Evolutionary conservation across 371 early-diverging fungal genomes (phyloP).

Genomic region (Haplosporangium sp.): DNA sequence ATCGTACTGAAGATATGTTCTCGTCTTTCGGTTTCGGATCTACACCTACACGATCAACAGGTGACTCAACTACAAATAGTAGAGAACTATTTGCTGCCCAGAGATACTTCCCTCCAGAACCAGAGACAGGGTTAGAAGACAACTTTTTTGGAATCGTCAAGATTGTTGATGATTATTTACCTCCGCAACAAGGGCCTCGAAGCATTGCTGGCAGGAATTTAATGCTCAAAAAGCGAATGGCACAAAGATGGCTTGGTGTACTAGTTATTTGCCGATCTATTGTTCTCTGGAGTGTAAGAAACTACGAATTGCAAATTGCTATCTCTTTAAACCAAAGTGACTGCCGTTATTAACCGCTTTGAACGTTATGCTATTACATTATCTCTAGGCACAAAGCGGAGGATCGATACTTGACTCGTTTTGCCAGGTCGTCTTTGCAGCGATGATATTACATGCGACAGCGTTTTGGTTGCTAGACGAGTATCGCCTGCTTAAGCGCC

Average conservation of each 20-base stretch:
- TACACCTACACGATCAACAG: neutral
- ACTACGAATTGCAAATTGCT: too few species aligned
- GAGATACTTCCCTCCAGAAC: conserved; percentile 45
- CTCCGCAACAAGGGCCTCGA: conserved; percentile 22
- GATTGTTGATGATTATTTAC: conserved; percentile 53
- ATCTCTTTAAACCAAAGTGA: neutral
- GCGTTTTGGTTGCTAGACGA: conserved; percentile 47
- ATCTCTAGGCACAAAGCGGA: neutral
- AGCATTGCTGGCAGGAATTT: conserved; percentile 41
- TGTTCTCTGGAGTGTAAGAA: conserved; percentile 17
- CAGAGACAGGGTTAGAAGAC: conserved; percentile 50
- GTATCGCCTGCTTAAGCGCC: conserved; percentile 17
- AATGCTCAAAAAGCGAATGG: conserved; percentile 49
- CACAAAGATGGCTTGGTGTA: conserved; percentile 28
- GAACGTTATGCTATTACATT: neutral
- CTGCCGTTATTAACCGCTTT: too few species aligned
- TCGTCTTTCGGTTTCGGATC: conserved; percentile 9
- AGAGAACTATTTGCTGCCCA: conserved; percentile 42
- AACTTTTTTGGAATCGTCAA: conserved; percentile 55
- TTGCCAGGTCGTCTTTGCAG: conserved; percentile 14
- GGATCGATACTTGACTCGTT: conserved; percentile 5
- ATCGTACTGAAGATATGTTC: neutral
- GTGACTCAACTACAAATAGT: neutral
- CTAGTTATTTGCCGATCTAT: conserved; percentile 21
- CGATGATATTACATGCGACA: conserved; percentile 34